Evolutionary conservation across 164 flowering plant genomes (phyloP).

Genomic region (Nymphaea thermarum): DNA sequence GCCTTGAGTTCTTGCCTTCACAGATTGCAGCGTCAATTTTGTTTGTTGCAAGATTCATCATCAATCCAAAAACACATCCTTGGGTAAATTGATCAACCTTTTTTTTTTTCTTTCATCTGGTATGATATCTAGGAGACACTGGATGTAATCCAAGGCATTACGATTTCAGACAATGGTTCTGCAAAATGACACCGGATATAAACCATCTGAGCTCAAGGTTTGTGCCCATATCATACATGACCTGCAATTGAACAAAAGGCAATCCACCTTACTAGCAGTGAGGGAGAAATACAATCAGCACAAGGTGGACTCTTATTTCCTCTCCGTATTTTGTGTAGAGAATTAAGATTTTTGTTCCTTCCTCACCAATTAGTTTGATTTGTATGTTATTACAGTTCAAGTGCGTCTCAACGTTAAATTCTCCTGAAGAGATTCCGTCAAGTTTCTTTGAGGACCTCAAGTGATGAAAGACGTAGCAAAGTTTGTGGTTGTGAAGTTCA

Average conservation of each 20-base stretch:
- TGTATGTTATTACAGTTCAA: conserved; percentile 31
- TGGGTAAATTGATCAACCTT: conserved; percentile 37
- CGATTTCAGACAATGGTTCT: conserved; percentile 27
- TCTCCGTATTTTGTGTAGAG: background rate
- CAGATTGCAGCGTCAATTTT: conserved; percentile 65
- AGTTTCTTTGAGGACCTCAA: conserved; percentile 27
- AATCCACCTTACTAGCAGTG: conserved; percentile 26
- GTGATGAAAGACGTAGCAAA: background rate
- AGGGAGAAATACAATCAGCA: conserved; percentile 55
- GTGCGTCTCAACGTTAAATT: conserved; percentile 31
- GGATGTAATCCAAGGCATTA: background rate
- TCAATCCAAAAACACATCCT: conserved; percentile 42
- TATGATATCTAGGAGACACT: background rate
- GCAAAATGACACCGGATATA: conserved; percentile 36
- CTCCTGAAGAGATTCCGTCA: conserved; percentile 38
- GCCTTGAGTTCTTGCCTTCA: conserved; percentile 65
- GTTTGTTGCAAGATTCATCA: conserved; percentile 45
- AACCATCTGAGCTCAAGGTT: conserved; percentile 45
- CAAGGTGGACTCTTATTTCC: conserved; percentile 25
- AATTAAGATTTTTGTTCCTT: background rate
- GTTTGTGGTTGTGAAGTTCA: background rate
- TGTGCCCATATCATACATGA: conserved; percentile 50
- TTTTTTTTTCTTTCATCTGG: background rate
- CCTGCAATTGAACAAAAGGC: conserved; percentile 33
- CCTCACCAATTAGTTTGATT: background rate